These are phyloP conservation scores for Aspergillus ochraceus DNA, from an alignment of 2,329 filamentous ascomycete genomes.

Conservation along the genomic window DNA sequence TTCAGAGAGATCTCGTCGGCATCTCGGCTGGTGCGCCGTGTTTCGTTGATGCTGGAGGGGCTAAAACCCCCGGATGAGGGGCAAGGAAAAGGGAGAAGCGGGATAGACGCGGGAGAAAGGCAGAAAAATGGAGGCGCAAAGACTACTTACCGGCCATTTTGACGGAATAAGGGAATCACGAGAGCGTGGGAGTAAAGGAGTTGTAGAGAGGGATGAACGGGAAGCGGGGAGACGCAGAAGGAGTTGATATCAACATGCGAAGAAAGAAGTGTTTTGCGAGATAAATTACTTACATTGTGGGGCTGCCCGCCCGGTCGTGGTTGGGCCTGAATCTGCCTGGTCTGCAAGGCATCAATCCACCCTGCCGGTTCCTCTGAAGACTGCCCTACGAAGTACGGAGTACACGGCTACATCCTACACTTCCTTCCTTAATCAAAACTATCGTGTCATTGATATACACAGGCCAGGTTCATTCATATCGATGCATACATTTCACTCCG, in stretches of 20 bases:
- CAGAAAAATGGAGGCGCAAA: neutral
- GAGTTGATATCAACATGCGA: constrained; percentile 16
- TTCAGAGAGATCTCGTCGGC: too few relatives aligned
- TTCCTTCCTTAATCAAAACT: too few relatives aligned
- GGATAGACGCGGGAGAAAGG: neutral
- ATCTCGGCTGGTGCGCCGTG: neutral
- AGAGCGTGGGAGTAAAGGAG: constrained; percentile 20
- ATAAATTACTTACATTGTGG: constrained; percentile 14
- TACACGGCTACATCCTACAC: too few relatives aligned
- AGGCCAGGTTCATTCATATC: neutral
- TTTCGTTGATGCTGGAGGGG: constrained; percentile 15
- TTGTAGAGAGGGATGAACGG: constrained; percentile 7
- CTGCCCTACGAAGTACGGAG: too few relatives aligned
- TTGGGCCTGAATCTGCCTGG: neutral
- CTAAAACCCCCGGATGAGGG: constrained; percentile 20
- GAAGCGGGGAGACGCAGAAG: constrained; percentile 4
- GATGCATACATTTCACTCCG: constrained; percentile 34
- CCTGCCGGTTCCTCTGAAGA: too few relatives aligned
- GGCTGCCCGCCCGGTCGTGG: constrained; percentile 9
- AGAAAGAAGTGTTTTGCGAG: constrained; percentile 11
- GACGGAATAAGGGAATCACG: constrained; percentile 21
- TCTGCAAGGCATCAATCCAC: constrained; percentile 5
- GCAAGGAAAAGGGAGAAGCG: constrained; percentile 8
- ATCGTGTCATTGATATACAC: neutral
- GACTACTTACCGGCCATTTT: constrained; percentile 38